phyloP scores from a whole-genome alignment of 1,139 yeast genomes.

The Debaryomyces robertsiae region DNA sequence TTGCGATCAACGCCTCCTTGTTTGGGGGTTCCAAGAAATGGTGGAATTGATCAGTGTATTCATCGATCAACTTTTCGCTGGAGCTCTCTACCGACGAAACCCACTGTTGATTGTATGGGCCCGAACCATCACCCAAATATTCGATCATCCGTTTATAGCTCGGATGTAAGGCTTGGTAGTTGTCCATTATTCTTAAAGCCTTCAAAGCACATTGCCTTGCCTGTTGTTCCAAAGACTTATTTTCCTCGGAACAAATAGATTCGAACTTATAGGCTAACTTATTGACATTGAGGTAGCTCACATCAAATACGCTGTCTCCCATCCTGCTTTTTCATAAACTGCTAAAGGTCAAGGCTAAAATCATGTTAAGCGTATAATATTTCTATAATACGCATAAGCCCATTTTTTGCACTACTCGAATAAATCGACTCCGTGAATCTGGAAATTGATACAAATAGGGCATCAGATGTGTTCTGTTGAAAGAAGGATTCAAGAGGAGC shows the following conservation, averaged over 20 bases:
- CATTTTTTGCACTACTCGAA: too few species aligned
- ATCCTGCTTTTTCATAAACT: neutral
- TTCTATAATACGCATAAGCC: too few species aligned
- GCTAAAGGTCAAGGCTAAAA: neutral
- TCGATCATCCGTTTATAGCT: slow-evolving; percentile 14
- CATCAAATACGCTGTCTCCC: slow-evolving; percentile 12
- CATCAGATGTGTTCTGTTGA: too few species aligned
- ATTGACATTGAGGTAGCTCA: slow-evolving; percentile 15
- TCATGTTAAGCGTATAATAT: too few species aligned
- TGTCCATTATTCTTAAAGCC: slow-evolving; percentile 23
- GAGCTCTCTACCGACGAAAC: slow-evolving; percentile 7
- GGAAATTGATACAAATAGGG: too few species aligned
- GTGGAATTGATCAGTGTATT: slow-evolving; percentile 2
- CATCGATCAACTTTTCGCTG: slow-evolving; percentile 4
- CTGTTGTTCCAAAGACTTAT: neutral
- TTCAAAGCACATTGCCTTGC: slow-evolving; percentile 9
- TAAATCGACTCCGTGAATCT: too few species aligned
- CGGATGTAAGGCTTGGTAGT: slow-evolving; percentile 24
- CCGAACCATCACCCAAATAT: slow-evolving; percentile 9
- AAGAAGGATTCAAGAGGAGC: too few species aligned
- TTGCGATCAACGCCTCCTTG: slow-evolving; percentile 13
- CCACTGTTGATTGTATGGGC: slow-evolving; percentile 14
- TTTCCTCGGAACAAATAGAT: neutral
- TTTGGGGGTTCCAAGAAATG: slow-evolving; percentile 9
- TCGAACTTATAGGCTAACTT: slow-evolving; percentile 14